Evolutionary conservation across 768 basidiomycete species (phyloP).

Genomic region (Tulasnella sp.): DNA sequence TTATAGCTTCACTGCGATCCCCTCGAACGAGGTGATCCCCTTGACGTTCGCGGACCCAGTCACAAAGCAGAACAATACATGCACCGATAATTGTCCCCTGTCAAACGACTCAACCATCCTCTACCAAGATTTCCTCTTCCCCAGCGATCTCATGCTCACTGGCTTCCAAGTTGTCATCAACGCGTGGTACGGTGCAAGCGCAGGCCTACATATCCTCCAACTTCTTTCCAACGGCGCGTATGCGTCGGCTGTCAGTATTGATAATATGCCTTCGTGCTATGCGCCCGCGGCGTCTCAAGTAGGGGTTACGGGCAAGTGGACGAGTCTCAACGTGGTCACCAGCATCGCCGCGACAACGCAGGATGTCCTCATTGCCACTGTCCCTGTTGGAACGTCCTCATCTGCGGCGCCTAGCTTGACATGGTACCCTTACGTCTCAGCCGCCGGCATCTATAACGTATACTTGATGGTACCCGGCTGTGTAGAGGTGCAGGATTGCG

Average conservation of each 20-base stretch:
- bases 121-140: conserved; percentile 92
- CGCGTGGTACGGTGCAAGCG: conserved; percentile 58
- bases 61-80: conserved; percentile 66
- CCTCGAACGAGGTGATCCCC: conserved; percentile 72
- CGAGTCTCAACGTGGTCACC: conserved; percentile 49
- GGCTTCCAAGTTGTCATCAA: conserved; percentile 81
- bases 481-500: conserved; percentile 66
- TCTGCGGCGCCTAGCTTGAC: conserved; percentile 67
- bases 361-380: conserved; percentile 55
- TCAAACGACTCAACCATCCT: conserved; percentile 61
- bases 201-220: conserved; percentile 86
- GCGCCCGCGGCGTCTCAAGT: conserved; percentile 65
- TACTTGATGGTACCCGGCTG: conserved; percentile 86
- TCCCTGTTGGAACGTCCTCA: conserved; percentile 52
- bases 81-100: conserved; percentile 69
- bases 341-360: conserved; percentile 72
- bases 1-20: conserved; percentile 70
- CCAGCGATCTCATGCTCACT: conserved; percentile 50
- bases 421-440: conserved; percentile 88
- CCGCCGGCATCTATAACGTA: conserved; percentile 75
- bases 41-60: conserved; percentile 69
- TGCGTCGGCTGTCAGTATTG: conserved; percentile 53
- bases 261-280: conserved; percentile 65
- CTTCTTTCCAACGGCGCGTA: conserved; percentile 87
- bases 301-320: conserved; percentile 62